Base-by-base conservation (phyloP, 768 basidiomycete species). In the Kwoniella sp. region DNA sequence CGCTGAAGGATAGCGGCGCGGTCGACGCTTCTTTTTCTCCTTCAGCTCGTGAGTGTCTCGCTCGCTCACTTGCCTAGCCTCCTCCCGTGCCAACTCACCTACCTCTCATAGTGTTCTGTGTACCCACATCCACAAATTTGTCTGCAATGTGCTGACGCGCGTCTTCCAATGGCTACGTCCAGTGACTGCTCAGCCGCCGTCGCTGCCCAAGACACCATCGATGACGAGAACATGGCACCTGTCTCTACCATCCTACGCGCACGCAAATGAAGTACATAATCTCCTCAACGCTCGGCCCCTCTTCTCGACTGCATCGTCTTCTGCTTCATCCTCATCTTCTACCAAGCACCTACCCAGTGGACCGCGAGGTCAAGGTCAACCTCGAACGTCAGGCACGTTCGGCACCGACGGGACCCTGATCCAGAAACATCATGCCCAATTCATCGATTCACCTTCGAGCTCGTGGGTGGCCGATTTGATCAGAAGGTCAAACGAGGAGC, bases 131-230 rank as follows among this genome's bases (percentile, higher is more conserved):
- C n/a, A n/a, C n/a, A n/a, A n/a, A n/a, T n/a, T n/a, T n/a, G n/a
- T n/a, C n/a, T n/a, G n/a, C n/a, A n/a, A n/a, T n/a, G n/a, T n/a
- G n/a, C n/a, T n/a, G n/a, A n/a, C n/a, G n/a, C n/a, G n/a, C n/a
- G n/a, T n/a, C n/a, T n/a, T n/a, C n/a, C n/a, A n/a, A n/a, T n/a
- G n/a, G n/a, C n/a, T n/a, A n/a, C n/a, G 41, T 17, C 20, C 34
- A 68, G 66, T 68, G 20, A 63, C 66, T 23, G 20, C 55, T n/a
- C 57, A 57, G 25, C 66, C 66, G 17, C 66, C 66, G 20, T 68
- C 66, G n/a, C 38, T 63, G 29, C 61, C 66, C 17, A 55, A 61
- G 26, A 12, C 47, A 50, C 66, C 66, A 20, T 63, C 61, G 15
- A 30, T 68, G 23, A 55, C 56, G 9, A 54, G 55, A n/a, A 68